These are phyloP conservation scores for Saccharomycopsis sp. DNA, from an alignment of 805 yeast genomes.

Conservation along the genomic window DNA sequence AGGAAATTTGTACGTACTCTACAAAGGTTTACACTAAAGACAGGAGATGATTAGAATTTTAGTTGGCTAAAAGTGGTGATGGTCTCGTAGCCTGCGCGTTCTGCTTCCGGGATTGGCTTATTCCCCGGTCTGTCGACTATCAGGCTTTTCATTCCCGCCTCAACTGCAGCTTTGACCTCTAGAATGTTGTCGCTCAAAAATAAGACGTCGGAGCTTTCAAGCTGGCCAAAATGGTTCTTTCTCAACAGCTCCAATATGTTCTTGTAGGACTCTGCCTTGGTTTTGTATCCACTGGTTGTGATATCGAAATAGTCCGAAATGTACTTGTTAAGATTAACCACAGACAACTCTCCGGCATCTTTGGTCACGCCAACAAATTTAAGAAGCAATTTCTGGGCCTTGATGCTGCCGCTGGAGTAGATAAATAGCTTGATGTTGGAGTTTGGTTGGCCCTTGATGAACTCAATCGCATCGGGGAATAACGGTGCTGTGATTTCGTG, in stretches of 20 bases:
- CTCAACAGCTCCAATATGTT: slow-evolving; percentile 43
- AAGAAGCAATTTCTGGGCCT: slow-evolving; percentile 79
- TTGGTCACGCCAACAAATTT: slow-evolving; percentile 44
- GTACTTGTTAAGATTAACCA: slow-evolving; percentile 43
- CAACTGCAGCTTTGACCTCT: slow-evolving; percentile 71
- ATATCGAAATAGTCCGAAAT: slow-evolving; percentile 78
- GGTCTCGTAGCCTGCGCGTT: slow-evolving; percentile 24
- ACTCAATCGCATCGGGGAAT: slow-evolving; percentile 61
- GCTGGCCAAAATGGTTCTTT: slow-evolving; percentile 21
- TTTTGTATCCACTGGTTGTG: slow-evolving; percentile 72
- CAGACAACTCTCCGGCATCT: slow-evolving; percentile 20
- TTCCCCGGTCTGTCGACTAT: slow-evolving; percentile 77
- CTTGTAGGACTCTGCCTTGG: slow-evolving; percentile 47
- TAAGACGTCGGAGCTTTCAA: slow-evolving; percentile 29
- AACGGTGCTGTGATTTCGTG: slow-evolving; percentile 76
- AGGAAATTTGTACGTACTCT: no score
- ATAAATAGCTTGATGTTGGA: slow-evolving; percentile 44
- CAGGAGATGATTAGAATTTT: slow-evolving; percentile 2
- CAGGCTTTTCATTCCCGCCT: slow-evolving; percentile 51
- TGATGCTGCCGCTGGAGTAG: slow-evolving; percentile 84
- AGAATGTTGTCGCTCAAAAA: slow-evolving; percentile 76
- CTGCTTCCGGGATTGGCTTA: slow-evolving; percentile 37
- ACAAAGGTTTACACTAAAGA: background rate
- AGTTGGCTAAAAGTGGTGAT: slow-evolving; percentile 29
- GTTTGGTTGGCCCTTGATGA: slow-evolving; percentile 40